Conservation (phyloP, 495 filamentous ascomycete species). For the Trichoderma orchidacearum region DNA sequence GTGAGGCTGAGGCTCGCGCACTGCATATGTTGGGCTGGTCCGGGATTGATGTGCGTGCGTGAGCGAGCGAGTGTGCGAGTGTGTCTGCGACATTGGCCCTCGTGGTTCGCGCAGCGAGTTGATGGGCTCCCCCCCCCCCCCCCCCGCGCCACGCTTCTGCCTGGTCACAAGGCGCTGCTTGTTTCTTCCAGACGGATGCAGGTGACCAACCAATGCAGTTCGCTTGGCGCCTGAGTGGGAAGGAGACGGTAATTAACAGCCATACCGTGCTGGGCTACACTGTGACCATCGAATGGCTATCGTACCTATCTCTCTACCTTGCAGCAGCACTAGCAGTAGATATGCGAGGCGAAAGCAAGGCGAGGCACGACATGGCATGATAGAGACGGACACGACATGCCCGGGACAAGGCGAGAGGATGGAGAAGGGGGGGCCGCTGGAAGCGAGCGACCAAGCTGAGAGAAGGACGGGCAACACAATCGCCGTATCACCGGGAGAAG, state of each 20-base stretch:
- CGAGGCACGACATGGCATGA: too few species aligned
- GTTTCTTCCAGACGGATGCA: not conserved
- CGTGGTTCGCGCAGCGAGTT: not conserved
- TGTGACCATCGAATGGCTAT: too few species aligned
- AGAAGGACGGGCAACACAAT: too few species aligned
- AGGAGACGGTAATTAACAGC: not conserved
- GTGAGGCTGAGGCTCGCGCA: not conserved
- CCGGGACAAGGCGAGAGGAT: not conserved
- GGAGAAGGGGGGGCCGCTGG: not conserved
- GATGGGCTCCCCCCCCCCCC: too few species aligned
- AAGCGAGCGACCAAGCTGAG: not conserved
- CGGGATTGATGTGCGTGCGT: too few species aligned
- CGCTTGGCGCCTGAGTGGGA: not conserved
- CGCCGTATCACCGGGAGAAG: too few species aligned
- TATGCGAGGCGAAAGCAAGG: not conserved
- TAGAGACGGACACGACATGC: not conserved
- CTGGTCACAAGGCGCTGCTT: not conserved
- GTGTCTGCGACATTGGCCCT: not conserved
- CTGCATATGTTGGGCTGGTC: not conserved
- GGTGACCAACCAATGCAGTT: not conserved
- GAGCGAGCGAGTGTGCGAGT: too few species aligned
- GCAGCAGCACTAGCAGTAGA: not conserved
- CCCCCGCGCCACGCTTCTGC: conserved; percentile 1
- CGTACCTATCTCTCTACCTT: not conserved
- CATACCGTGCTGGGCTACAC: not conserved